These are phyloP conservation scores for Myochromella boudieri DNA, from an alignment of 768 basidiomycete genomes.

Conservation along the genomic window DNA sequence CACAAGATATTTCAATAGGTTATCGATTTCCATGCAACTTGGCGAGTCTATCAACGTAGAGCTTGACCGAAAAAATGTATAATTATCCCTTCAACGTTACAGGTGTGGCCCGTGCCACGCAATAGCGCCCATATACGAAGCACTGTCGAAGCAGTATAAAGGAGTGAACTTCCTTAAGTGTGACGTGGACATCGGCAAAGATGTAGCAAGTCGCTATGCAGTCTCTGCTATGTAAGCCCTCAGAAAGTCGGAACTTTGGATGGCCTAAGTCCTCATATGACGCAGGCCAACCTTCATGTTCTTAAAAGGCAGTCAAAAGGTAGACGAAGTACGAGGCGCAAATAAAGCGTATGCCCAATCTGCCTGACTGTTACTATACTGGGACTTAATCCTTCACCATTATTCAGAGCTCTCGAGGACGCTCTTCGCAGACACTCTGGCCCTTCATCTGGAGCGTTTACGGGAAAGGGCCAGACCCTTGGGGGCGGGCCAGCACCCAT, in stretches of 20 bases:
- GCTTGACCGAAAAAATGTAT: background rate
- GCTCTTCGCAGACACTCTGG: slow-evolving; percentile 55
- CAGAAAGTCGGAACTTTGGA: background rate
- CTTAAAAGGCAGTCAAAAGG: slow-evolving; percentile 61
- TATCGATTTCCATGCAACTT: slow-evolving; percentile 85
- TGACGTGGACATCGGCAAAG: slow-evolving; percentile 70
- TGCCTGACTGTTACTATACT: background rate
- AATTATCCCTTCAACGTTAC: slow-evolving; percentile 10
- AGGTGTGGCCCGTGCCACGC: slow-evolving; percentile 89
- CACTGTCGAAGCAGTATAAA: slow-evolving; percentile 64
- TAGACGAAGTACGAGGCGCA: slow-evolving; percentile 75
- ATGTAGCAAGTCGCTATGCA: slow-evolving; percentile 62
- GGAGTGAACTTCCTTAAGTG: slow-evolving; percentile 83
- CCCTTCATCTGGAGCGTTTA: slow-evolving; percentile 47
- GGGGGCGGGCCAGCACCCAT: slow-evolving; percentile 46
- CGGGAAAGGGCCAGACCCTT: slow-evolving; percentile 74
- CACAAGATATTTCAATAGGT: slow-evolving; percentile 41
- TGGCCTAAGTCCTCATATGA: background rate
- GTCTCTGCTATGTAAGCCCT: slow-evolving; percentile 70
- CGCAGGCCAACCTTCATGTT: slow-evolving; percentile 84
- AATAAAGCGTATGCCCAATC: slow-evolving; percentile 60
- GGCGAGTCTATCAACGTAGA: slow-evolving; percentile 41
- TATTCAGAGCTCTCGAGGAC: slow-evolving; percentile 56
- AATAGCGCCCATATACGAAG: slow-evolving; percentile 77
- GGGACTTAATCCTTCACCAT: slow-evolving; percentile 1